Conservation (phyloP, 1,284 basidiomycete genomes). For the Mixia osmundae region DNA sequence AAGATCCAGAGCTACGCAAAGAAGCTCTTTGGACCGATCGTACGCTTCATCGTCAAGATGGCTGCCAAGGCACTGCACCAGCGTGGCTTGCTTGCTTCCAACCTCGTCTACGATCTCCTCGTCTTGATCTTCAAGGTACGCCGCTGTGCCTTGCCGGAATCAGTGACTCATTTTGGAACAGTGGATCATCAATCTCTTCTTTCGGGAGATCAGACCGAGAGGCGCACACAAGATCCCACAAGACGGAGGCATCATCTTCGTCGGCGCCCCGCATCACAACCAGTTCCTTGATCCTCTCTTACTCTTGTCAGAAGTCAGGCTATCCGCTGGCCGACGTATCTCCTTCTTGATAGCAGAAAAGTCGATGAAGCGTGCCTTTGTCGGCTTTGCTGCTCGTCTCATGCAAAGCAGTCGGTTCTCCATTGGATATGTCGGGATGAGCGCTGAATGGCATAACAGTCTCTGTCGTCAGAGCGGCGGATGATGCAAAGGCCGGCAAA, state of each 20-base stretch:
- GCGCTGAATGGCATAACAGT: conserved; percentile 30
- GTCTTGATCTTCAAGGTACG: conserved; percentile 6
- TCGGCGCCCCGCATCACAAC: conserved; percentile 88
- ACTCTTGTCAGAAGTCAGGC: conserved; percentile 56
- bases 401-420: conserved; percentile 67
- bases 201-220: conserved; percentile 68
- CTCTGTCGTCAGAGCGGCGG: conserved; percentile 77
- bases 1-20: conserved; percentile 12
- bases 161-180: neutral
- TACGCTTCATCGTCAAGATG: conserved; percentile 10
- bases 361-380: conserved; percentile 52
- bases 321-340: conserved; percentile 60
- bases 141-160: neutral
- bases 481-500: conserved; percentile 53
- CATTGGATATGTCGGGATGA: neutral
- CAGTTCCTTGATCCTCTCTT: conserved; percentile 95
- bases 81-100: conserved; percentile 8
- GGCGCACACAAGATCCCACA: conserved; percentile 86
- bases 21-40: conserved; percentile 8
- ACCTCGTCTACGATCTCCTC: conserved; percentile 6
- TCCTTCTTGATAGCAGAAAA: conserved; percentile 84
- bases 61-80: conserved; percentile 14
- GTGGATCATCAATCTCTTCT: conserved; percentile 71
- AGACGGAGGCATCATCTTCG: conserved; percentile 82
- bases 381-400: conserved; percentile 61